phyloP scores from a whole-genome alignment of 331 rosid genomes.

The Spiraea crenata region DNA sequence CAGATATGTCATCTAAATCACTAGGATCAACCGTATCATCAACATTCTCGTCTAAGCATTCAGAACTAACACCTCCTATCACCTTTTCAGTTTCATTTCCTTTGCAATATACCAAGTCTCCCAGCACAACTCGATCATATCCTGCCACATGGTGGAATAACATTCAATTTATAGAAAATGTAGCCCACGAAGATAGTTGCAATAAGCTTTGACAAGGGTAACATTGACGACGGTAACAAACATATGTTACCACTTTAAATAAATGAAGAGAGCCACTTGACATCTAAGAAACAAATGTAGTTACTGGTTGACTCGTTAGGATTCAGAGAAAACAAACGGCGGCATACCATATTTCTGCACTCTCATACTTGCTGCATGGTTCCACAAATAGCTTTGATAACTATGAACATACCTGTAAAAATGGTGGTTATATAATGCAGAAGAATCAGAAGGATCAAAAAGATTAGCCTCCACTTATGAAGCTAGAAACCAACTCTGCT shows the following conservation, averaged over 20 bases:
- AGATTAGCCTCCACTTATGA: neutral
- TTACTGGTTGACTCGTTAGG: neutral
- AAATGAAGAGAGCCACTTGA: slow-evolving; percentile 7
- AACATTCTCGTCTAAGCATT: slow-evolving; percentile 38
- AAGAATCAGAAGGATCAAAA: neutral
- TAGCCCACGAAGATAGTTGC: slow-evolving; percentile 6
- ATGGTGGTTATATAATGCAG: neutral
- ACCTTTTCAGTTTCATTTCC: slow-evolving; percentile 44
- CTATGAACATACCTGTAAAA: slow-evolving; percentile 87
- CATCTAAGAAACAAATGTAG: neutral
- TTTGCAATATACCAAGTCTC: slow-evolving; percentile 81
- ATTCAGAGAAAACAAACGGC: slow-evolving; percentile 13
- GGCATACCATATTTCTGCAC: slow-evolving; percentile 82
- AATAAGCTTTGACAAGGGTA: slow-evolving; percentile 17
- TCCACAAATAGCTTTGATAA: slow-evolving; percentile 98
- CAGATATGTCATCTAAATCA: slow-evolving; percentile 52
- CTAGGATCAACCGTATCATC: slow-evolving; percentile 39
- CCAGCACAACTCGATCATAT: slow-evolving; percentile 62
- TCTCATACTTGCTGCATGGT: slow-evolving; percentile 86
- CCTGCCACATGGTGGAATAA: slow-evolving; percentile 52
- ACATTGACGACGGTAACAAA: slow-evolving; percentile 11
- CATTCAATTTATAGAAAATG: neutral
- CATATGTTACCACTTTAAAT: slow-evolving; percentile 6
- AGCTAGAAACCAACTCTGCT: neutral
- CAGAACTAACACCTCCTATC: slow-evolving; percentile 39